Evolutionary conservation across 2,329 filamentous ascomycete genomes (phyloP).

Genomic region (Colletotrichum truncatum): DNA sequence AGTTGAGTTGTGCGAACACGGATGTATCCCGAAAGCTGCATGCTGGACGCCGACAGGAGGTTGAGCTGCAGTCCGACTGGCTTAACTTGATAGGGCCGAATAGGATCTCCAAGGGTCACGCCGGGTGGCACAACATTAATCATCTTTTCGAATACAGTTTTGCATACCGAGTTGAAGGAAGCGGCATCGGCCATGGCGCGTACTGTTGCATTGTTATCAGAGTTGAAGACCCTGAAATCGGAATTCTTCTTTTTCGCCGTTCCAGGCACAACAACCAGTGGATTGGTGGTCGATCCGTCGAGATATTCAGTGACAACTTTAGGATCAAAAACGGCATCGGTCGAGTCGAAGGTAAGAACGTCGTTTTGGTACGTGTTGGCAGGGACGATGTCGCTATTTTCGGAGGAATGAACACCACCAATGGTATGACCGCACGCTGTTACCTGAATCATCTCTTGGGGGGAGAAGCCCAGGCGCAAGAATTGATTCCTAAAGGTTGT

Average conservation of each 20-base stretch:
- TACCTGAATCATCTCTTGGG: constrained; percentile 67
- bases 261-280: constrained; percentile 63
- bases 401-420: constrained; percentile 64
- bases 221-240: constrained; percentile 64
- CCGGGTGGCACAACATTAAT: constrained; percentile 66
- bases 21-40: constrained; percentile 64
- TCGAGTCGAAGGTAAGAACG: constrained; percentile 56
- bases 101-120: constrained; percentile 59
- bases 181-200: constrained; percentile 52
- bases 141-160: constrained; percentile 65
- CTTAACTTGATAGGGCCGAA: constrained; percentile 67
- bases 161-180: constrained; percentile 58
- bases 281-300: constrained; percentile 60
- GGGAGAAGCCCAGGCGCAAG: constrained; percentile 64
- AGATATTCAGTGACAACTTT: constrained; percentile 66
- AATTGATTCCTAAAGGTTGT: constrained; percentile 64
- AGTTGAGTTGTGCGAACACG: constrained; percentile 63
- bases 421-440: constrained; percentile 70
- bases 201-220: constrained; percentile 66
- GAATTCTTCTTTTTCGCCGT: constrained; percentile 55
- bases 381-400: constrained; percentile 63
- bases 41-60: constrained; percentile 56
- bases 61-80: constrained; percentile 66
- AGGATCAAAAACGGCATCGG: constrained; percentile 62
- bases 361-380: constrained; percentile 52